Base-by-base conservation (phyloP, 805 yeast species). In the Starmerella asiatica region DNA sequence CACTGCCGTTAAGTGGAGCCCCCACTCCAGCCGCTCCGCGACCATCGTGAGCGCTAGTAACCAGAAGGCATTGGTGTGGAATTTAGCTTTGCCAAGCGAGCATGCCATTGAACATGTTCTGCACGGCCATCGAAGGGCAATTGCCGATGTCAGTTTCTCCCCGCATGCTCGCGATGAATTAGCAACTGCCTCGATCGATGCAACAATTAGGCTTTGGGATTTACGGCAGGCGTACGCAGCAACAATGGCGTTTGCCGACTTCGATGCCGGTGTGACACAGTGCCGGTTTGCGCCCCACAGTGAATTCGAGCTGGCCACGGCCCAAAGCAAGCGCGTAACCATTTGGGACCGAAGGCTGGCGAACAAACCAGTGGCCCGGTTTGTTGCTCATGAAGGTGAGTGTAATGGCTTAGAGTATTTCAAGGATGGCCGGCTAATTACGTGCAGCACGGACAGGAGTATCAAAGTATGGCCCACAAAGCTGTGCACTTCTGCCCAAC, bases 1-100 rank as follows among this genome's bases (percentile, higher is more conserved):
- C 3, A 95, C 98, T 0, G 96, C 88, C 57, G 96, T 88, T 1
- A 97, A 91, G 58, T 91, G 98, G 97, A 82, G 93, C 2, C 95
- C 96, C 0, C 96, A 91, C 56, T 66, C 70, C 5, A 69, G 76
- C 2, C 82, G 81, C 48, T 88, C 94, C 1, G 68, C 79, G 5
- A 86, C 96, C 94, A 83, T 91, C 32, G 79, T 88, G 1, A 82
- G 94, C 0, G 84, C 97, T 0, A 79, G 94, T 1, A 91, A 88
- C 58, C 98, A 88, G 56, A 88, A 88, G 61, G 97, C 94, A 1
- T 67, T 91, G 54, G 73, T 91, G 4, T 91, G 98, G 98, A 88
- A 91, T 59, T 60, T 91, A 44, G 75, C 81, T 1, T 62, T 88
- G 47, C 62, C 73, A 1, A 77, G 83, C 0, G 64, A 72, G 7